A percentile compares a stretch with the other conserved stretches of the same genome.
Conservation (phyloP, 2,329 filamentous ascomycete genomes). For the Alternaria gaisen region DNA sequence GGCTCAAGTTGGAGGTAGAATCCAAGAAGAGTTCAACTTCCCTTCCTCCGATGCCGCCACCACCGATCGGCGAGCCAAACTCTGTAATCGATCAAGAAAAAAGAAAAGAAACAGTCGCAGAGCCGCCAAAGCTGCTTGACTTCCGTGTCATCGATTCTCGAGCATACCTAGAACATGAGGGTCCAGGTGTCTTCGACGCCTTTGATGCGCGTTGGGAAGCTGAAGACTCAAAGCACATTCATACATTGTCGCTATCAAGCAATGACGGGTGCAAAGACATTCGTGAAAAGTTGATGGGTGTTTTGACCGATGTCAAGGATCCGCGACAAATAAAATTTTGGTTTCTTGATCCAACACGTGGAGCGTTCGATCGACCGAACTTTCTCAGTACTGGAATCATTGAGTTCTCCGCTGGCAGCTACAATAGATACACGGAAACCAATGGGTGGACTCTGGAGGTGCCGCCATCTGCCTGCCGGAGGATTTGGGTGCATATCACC, state of each 20-base stretch:
- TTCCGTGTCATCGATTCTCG: constrained; percentile 48
- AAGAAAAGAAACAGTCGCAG: background rate
- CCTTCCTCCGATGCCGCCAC: constrained; percentile 25
- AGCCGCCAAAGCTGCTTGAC: constrained; percentile 24
- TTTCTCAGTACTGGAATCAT: constrained; percentile 44
- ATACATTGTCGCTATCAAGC: constrained; percentile 34
- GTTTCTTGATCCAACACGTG: constrained; percentile 47
- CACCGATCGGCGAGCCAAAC: constrained; percentile 13
- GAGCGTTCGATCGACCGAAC: constrained; percentile 40
- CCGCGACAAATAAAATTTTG: constrained; percentile 53
- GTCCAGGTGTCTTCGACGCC: constrained; percentile 49
- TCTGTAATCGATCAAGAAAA: constrained; percentile 13
- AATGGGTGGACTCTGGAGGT: constrained; percentile 41
- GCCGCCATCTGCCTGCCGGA: constrained; percentile 31
- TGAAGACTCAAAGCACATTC: constrained; percentile 21
- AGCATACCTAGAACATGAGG: constrained; percentile 47
- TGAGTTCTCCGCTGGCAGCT: constrained; percentile 43
- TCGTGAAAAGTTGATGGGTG: constrained; percentile 38
- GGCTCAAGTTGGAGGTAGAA: constrained; percentile 46
- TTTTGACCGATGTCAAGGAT: constrained; percentile 44
- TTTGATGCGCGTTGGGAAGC: constrained; percentile 39
- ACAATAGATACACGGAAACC: constrained; percentile 35
- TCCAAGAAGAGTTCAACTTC: constrained; percentile 29
- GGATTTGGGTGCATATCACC: constrained; percentile 48
- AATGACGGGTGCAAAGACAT: constrained; percentile 41